Conservation (phyloP, 2,329 filamentous ascomycete genomes). For the Gnomoniopsis smithogilvyi region DNA sequence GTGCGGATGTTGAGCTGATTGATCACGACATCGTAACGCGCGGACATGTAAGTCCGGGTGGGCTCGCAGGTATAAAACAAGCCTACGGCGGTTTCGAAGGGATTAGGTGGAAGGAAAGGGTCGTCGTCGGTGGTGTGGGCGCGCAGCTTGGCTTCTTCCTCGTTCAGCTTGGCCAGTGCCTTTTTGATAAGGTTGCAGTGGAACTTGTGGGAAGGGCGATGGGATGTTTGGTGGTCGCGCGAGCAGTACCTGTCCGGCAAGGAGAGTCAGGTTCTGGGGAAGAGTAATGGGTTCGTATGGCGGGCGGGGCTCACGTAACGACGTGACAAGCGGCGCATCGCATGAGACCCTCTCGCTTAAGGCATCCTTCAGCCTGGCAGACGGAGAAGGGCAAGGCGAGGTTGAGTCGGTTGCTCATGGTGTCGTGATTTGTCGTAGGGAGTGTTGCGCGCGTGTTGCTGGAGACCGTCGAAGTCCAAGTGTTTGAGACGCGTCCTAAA, state of each 20-base stretch:
- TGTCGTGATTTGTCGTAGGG: not conserved
- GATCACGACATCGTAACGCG: conserved; percentile 26
- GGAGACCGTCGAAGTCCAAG: not conserved
- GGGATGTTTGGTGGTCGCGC: conserved; percentile 21
- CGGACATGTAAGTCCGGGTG: conserved; percentile 36
- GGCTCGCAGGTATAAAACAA: conserved; percentile 29
- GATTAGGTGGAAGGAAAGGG: conserved; percentile 4
- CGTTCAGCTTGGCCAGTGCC: conserved; percentile 17
- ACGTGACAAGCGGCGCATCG: conserved; percentile 24
- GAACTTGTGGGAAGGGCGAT: conserved; percentile 24
- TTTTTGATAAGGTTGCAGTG: conserved; percentile 23
- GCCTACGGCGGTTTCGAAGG: conserved; percentile 30
- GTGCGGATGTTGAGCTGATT: conserved; percentile 29
- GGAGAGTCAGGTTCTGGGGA: not conserved
- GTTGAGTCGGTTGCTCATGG: not conserved
- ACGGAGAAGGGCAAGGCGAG: not conserved
- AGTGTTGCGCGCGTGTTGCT: no score
- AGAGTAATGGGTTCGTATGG: not conserved
- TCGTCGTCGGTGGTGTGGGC: conserved; percentile 7
- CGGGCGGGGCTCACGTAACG: not conserved
- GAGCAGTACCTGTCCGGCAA: conserved; percentile 24
- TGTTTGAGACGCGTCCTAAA: not conserved
- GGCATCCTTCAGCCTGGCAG: not conserved
- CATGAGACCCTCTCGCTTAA: conserved; percentile 11
- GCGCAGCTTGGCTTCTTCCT: conserved; percentile 23